phyloP scores from a whole-genome alignment of 1,139 yeast genomes.

The Eremothecium sinecaudum region DNA sequence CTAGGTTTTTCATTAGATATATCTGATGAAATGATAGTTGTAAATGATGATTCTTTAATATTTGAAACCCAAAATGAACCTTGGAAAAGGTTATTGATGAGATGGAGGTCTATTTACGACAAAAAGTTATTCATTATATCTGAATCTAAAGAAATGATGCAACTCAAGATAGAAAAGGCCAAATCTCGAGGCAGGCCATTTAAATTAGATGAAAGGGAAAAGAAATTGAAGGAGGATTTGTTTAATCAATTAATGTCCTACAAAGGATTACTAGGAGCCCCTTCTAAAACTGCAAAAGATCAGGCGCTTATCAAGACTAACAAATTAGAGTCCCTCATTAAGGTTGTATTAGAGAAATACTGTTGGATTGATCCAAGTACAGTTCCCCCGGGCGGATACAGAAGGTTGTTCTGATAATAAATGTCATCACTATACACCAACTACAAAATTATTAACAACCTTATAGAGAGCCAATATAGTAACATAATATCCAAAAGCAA shows the following conservation, averaged over 20 bases:
- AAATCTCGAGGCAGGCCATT: constrained; percentile 3
- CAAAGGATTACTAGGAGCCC: constrained; percentile 3
- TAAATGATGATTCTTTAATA: constrained; percentile 5
- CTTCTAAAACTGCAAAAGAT: constrained; percentile 4
- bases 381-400: constrained; percentile 6
- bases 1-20: constrained; percentile 4
- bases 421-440: no score
- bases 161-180: constrained; percentile 4
- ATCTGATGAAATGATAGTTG: constrained; percentile 4
- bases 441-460: no score
- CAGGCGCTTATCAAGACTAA: constrained; percentile 4
- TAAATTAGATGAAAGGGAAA: constrained; percentile 3
- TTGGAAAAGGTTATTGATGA: constrained; percentile 5
- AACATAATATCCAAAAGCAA: no score
- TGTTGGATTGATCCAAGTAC: constrained; percentile 8
- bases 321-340: constrained; percentile 3
- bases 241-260: constrained; percentile 5
- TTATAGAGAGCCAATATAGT: no score
- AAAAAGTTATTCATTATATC: constrained; percentile 4
- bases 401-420: constrained; percentile 4
- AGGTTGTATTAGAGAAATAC: constrained; percentile 6
- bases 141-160: constrained; percentile 5
- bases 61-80: constrained; percentile 5
- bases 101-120: constrained; percentile 4
- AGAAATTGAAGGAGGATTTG: constrained; percentile 4